Base-by-base conservation (phyloP, 2,329 filamentous ascomycete genomes). In the Diplodia intermedia region DNA sequence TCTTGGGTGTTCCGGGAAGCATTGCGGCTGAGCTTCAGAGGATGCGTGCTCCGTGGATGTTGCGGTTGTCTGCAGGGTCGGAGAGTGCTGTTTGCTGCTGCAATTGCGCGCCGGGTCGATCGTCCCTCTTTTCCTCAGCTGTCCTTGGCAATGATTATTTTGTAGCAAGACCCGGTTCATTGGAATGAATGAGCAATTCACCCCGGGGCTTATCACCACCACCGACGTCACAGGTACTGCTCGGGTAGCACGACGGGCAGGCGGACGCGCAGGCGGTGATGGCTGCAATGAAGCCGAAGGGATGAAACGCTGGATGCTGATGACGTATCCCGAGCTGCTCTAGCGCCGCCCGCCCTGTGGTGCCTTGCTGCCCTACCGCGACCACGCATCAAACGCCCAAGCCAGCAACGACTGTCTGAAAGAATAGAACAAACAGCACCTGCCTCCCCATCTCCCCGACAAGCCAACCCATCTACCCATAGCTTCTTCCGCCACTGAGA, bases 361-460 rank as follows among this genome's bases (percentile, higher is more conserved):
- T 61, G 56, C 60, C 43, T 52, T 63, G 60, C 43, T 63, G 60
- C 60, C 60, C 60, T 63, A 63, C 57, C 57, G 26, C 26, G 12
- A 47, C 56, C n/a, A 23, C 40, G 26, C 15, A 52, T 31, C 50
- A 49, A 50, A 54, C 50, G 20, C 62, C 62, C 62, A 55, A 53
- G 43, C 60, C n/a, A 60, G 20, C 56, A 43, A 20, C 36, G 12
- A 29, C 56, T 50, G 18, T 23, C 60, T 40, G 29, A 36, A 63
- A 63, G 60, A 61, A 61, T 47, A 47, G 26, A 33, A 49, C 60
- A 63, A 36, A 15, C 60, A 9, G 40, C 40, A 43, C 40, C 18
- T 33, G 31, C 31, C 18, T 15, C 43, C 29, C 31, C 31, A 15
- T 38, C 60, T 52, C 36, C 38, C 36, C 31, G 12, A 23, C 50